Conservation (phyloP, 257 asterid genomes). For the Solanum sitiens region DNA sequence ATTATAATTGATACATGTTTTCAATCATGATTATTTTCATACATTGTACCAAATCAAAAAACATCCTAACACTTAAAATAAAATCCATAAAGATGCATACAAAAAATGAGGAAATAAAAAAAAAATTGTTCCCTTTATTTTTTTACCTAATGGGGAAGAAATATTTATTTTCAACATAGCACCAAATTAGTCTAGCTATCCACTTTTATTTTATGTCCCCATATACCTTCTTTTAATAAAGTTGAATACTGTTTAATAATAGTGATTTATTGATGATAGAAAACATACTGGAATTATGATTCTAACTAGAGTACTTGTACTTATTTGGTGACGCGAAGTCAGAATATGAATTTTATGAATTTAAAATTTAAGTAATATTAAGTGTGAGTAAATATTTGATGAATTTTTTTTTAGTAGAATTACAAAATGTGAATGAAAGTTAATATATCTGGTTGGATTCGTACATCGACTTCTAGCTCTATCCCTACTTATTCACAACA, state of each 20-base stretch:
- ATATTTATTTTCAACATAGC: not conserved
- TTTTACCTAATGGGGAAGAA: not conserved
- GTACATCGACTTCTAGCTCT: not conserved
- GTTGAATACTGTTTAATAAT: not conserved
- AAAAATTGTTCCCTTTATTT: not conserved
- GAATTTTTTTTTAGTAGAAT: not conserved
- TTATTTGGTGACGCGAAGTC: not conserved
- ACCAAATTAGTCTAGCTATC: not conserved
- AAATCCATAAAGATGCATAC: not conserved
- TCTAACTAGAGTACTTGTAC: not conserved
- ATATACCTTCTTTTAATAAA: constrained; percentile 1
- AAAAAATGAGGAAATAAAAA: not conserved
- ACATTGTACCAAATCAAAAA: not conserved
- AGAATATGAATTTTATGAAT: not conserved
- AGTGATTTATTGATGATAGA: not conserved
- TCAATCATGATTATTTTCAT: not conserved
- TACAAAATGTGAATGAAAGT: not conserved
- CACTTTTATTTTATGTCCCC: not conserved
- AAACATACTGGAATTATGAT: not conserved
- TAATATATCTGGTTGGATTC: not conserved
- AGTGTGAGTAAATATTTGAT: not conserved
- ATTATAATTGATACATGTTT: not conserved
- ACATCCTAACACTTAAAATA: not conserved
- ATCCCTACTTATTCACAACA: not conserved
- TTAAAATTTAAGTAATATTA: not conserved